Base-by-base conservation (phyloP, 2,329 filamentous ascomycete species). In the Ilyonectria robusta region DNA sequence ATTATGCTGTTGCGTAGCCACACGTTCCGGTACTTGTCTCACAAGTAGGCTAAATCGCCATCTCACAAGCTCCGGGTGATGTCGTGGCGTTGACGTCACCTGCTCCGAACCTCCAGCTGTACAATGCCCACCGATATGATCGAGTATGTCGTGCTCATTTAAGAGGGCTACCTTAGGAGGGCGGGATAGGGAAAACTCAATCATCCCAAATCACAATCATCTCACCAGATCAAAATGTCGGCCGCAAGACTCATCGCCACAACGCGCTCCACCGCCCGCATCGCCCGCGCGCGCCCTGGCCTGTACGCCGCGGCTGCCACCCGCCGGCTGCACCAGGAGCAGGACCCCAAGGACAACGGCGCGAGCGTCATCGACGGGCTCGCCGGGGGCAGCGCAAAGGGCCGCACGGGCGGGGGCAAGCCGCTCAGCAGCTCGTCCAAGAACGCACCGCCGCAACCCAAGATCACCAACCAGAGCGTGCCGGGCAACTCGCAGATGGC, bases 381-480 rank as follows among this genome's bases (percentile, higher is more conserved):
- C 1, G 74, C 77, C n/a, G 68, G 72, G 0, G 75, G 74, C 13
- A 69, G 71, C 0, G 77, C 77, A 2, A 80, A 76, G 26, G 83
- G 83, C 11, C 71, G 75, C 7, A 84, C 82, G 0, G 83, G 82
- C 1, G 82, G 83, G 8, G 82, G 82, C 3, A 61, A 79, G 33
- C 64, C 78, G 0, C 81, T 84, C 6, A 66, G 71, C 2, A 78
- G 79, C 63, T 79, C 74, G 1, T 76, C 78, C 2, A 61, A 71
- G 33, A 74, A 80, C 46, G 76, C 81, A 2, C 81, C 82, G 3
- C 78, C 84, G 1, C 77, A 83, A 72, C 88, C 87, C 63, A 89
- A 87, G 79, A 84, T 89, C 68, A 77, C 79, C 63, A 88, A 86
- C 72, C 81, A 83, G 64, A 81, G 81, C 68, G 78, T 85, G 10